Evolutionary conservation across 129 eudicot species (phyloP).

Genomic region (Erigeron canadensis): DNA sequence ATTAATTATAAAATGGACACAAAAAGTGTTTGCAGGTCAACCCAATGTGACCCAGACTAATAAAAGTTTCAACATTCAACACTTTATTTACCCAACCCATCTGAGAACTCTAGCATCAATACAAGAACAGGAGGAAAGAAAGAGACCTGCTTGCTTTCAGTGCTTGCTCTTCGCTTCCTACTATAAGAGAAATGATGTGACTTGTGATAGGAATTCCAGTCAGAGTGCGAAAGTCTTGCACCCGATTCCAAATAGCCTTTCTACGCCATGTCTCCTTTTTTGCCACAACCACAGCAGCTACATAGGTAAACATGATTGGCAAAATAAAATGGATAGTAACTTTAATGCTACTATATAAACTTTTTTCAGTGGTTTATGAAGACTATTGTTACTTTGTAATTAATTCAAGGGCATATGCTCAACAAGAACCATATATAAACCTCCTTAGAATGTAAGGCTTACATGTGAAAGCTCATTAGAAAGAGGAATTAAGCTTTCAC

Average conservation of each 20-base stretch:
- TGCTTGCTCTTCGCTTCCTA: constrained; percentile 85
- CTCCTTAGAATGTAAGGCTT: neutral
- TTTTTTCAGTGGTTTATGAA: neutral
- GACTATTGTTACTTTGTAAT: neutral
- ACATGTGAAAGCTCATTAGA: too few relatives aligned
- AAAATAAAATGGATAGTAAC: neutral
- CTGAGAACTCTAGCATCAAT: neutral
- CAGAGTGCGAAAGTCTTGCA: constrained; percentile 69
- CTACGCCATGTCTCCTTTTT: constrained; percentile 89
- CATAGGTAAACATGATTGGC: constrained; percentile 5
- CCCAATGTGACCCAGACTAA: neutral
- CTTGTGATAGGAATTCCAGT: constrained; percentile 82
- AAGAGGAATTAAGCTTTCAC: too few relatives aligned
- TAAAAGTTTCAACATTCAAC: neutral
- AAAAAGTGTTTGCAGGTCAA: neutral
- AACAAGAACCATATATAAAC: neutral
- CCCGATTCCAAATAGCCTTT: constrained; percentile 68
- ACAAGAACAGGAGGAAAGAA: constrained; percentile 7
- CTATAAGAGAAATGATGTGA: constrained; percentile 82
- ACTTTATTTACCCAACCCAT: neutral
- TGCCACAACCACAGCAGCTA: constrained; percentile 89
- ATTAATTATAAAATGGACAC: neutral
- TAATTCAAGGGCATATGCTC: neutral
- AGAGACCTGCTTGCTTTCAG: constrained; percentile 86
- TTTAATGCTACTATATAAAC: neutral